A percentile compares a stretch with the other conserved stretches of the same genome.
phyloP scores from a whole-genome alignment of 805 yeast genomes.

The Komagataella pastoris region DNA sequence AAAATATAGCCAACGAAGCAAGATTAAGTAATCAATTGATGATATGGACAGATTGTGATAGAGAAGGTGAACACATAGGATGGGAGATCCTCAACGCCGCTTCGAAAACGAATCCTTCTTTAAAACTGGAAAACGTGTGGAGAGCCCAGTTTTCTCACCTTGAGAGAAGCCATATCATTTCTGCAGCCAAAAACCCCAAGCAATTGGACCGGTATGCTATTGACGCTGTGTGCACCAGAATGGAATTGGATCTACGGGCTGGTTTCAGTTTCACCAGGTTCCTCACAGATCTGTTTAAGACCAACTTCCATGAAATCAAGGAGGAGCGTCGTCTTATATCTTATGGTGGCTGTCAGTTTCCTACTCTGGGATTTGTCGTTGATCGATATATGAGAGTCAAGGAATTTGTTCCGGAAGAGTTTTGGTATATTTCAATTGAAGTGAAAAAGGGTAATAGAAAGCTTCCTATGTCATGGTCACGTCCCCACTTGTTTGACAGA shows the following conservation, averaged over 20 bases:
- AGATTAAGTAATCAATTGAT: constrained; percentile 46
- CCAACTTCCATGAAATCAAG: constrained; percentile 13
- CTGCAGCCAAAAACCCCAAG: constrained; percentile 63
- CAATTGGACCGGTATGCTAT: constrained; percentile 55
- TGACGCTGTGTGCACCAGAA: constrained; percentile 75
- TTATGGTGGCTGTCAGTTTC: constrained; percentile 93
- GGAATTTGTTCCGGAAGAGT: constrained; percentile 60
- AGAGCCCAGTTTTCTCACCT: constrained; percentile 84
- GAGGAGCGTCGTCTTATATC: constrained; percentile 30
- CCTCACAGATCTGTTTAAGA: constrained; percentile 40
- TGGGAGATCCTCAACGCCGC: constrained; percentile 73
- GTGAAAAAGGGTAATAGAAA: constrained; percentile 27
- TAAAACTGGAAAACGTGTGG: constrained; percentile 37
- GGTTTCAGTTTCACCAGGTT: constrained; percentile 85
- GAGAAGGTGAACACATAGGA: constrained; percentile 93
- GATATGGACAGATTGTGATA: constrained; percentile 98
- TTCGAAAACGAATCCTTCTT: constrained; percentile 26
- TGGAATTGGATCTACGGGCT: constrained; percentile 77
- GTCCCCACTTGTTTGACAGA: constrained; percentile 63
- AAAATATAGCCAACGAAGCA: constrained; percentile 59
- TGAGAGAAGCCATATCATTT: constrained; percentile 57
- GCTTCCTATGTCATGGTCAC: constrained; percentile 53
- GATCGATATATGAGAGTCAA: constrained; percentile 74
- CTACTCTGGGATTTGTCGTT: constrained; percentile 92
- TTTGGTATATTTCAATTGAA: constrained; percentile 60